Evolutionary conservation across 164 flowering plant species (phyloP).

Genomic region (Saururus chinensis): DNA sequence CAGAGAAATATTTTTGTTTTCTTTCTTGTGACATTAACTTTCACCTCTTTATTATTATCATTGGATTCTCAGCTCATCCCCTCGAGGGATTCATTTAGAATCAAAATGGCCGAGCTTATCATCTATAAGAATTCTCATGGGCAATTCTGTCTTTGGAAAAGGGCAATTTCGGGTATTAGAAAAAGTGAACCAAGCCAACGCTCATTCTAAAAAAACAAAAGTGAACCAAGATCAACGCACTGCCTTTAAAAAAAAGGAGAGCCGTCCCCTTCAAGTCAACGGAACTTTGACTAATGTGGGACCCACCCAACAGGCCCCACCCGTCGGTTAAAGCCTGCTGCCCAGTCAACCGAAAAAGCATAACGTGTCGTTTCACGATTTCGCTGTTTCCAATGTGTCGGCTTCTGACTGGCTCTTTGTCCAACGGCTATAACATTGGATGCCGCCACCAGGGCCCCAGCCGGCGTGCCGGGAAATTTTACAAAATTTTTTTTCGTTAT

Average conservation of each 20-base stretch:
- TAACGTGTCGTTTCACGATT: not conserved
- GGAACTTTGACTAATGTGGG: not conserved
- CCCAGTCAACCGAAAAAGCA: not conserved
- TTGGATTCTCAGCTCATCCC: no score
- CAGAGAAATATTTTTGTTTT: no score
- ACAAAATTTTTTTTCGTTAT: not conserved
- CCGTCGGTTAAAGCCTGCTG: conserved; percentile 6
- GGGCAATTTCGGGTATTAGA: no score
- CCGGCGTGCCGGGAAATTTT: conserved; percentile 2
- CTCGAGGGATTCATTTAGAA: no score
- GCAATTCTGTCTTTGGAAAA: no score
- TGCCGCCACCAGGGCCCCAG: conserved; percentile 4
- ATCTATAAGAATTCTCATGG: no score
- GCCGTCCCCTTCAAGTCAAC: conserved; percentile 8
- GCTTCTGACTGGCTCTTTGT: not conserved
- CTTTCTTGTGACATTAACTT: no score
- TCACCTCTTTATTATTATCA: no score
- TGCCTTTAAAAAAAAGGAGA: not conserved
- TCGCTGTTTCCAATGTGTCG: not conserved
- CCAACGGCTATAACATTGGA: conserved; percentile 9
- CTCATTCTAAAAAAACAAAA: no score
- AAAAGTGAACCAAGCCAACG: no score
- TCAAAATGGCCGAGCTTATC: no score
- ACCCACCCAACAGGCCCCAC: conserved; percentile 1
- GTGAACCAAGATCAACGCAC: no score